Evolutionary conservation across 2,329 filamentous ascomycete genomes (phyloP), one percentile per base, ranked within the genome.

Genomic region (Aureobasidium subglaciale): DNA sequence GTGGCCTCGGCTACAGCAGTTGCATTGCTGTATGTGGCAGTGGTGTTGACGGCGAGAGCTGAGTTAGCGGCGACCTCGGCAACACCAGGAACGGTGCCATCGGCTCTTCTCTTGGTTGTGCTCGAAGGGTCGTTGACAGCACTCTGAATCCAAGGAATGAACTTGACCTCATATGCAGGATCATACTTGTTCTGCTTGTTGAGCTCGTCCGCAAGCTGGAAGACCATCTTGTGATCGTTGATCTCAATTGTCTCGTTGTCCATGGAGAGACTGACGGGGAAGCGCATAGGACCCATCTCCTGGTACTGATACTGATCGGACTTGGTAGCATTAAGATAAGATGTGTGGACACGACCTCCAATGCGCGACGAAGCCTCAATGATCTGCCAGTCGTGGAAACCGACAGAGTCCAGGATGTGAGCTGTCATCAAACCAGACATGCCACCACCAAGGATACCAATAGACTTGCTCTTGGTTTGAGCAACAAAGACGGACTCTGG

Each of bases 261-360:
- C 59, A 80, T 75, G 1, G 65, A 71, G 15, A 75, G 68, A 2
- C 73, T 75, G 15, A 79, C 72, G 0, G 84, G 83, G 60, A 86
- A 82, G 2, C 83, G 72, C 82, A 86, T 86, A 0, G 82, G 81
- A 0, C 84, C 84, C 80, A 79, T 78, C 64, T 86, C 84, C 62
- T 86, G 82, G 65, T 87, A 86, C 18, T 83, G 82, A 63, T 86
- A 86, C 58, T 85, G 75, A 18, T 78, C 77, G 0, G 81, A 80
- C 0, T 74, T 76, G 4, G 77, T 79, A 4, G 77, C 79, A 2
- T 77, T 76, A 2, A 87, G 74, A 55, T 86, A 86, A 55, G 76
- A 76, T 2, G 84, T 87, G 56, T 81, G 80, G 0, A 87, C 78
- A 18, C 84, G 78, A 3, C 84, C 83, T 15, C 84, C 84, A 13